A percentile compares a stretch with the other conserved stretches of the same genome.
phyloP scores from a whole-genome alignment of 257 asterid genomes.

The Solanum pinnatisectum region DNA sequence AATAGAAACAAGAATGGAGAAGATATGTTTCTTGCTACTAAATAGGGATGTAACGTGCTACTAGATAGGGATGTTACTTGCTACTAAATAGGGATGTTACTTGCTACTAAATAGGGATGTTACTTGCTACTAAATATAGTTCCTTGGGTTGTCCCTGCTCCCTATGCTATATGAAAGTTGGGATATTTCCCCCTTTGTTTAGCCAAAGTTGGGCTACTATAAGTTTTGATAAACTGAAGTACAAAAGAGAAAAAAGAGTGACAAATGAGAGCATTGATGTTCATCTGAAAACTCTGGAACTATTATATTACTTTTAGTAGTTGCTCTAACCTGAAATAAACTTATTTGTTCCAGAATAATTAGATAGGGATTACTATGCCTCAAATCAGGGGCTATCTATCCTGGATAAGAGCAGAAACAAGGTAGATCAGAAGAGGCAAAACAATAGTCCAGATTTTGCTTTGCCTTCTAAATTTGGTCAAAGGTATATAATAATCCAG shows the following conservation, averaged over 20 bases:
- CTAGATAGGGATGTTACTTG: too few relatives aligned
- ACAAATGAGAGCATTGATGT: neutral
- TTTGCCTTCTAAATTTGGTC: neutral
- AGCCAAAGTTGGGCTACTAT: neutral
- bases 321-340: neutral
- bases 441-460: neutral
- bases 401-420: neutral
- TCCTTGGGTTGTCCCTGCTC: neutral
- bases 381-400: neutral
- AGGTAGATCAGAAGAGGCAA: neutral
- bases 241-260: neutral
- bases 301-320: neutral
- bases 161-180: neutral
- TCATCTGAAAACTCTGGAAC: neutral
- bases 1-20: neutral
- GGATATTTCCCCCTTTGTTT: neutral
- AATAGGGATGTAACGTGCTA: neutral
- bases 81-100: too few relatives aligned
- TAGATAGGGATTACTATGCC: neutral
- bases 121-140: neutral
- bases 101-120: neutral
- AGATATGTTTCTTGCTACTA: neutral
- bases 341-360: neutral
- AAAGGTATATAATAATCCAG: neutral
- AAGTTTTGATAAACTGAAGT: neutral